Evolutionary conservation across 2,329 filamentous ascomycete species (phyloP).

Genomic region (Arthrobotrys sphaeroides): DNA sequence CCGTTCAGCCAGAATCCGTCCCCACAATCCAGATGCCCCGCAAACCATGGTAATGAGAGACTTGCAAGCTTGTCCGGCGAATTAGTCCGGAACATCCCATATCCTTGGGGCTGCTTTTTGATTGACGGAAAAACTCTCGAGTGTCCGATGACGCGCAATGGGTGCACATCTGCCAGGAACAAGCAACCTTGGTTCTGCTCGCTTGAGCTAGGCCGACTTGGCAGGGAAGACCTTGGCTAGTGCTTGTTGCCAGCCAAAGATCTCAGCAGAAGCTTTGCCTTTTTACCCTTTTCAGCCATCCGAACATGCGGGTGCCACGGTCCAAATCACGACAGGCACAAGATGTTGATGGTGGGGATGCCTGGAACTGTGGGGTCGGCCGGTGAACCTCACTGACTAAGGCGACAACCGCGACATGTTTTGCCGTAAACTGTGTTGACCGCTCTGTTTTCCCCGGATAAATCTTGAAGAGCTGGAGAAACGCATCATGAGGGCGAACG

Average conservation of each 20-base stretch:
- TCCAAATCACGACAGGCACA: conserved; percentile 17
- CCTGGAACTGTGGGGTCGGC: conserved; percentile 32
- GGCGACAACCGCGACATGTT: conserved; percentile 39
- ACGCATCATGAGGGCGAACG: conserved; percentile 1
- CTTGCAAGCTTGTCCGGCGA: background rate
- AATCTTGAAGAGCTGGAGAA: conserved; percentile 37
- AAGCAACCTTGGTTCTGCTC: conserved; percentile 23
- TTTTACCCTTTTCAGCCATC: conserved; percentile 50
- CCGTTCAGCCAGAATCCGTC: conserved; percentile 39
- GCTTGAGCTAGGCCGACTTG: conserved; percentile 34
- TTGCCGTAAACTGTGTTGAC: conserved; percentile 53
- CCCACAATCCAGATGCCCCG: conserved; percentile 15
- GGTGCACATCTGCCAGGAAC: conserved; percentile 27
- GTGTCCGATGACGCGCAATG: conserved; percentile 37
- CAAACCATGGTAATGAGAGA: conserved; percentile 11
- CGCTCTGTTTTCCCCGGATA: conserved; percentile 30
- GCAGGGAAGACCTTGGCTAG: conserved; percentile 42
- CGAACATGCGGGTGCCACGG: conserved; percentile 40
- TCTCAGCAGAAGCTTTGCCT: conserved; percentile 26
- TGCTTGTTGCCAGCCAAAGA: conserved; percentile 34
- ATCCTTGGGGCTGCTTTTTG: conserved; percentile 1
- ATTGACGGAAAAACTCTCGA: conserved; percentile 41
- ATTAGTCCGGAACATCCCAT: conserved; percentile 11
- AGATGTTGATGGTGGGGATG: background rate
- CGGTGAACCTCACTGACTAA: background rate